Evolutionary conservation across 352 stramenopile genomes (phyloP), one percentile per base, ranked within the genome.

Genomic region (Phytophthora tubulina): DNA sequence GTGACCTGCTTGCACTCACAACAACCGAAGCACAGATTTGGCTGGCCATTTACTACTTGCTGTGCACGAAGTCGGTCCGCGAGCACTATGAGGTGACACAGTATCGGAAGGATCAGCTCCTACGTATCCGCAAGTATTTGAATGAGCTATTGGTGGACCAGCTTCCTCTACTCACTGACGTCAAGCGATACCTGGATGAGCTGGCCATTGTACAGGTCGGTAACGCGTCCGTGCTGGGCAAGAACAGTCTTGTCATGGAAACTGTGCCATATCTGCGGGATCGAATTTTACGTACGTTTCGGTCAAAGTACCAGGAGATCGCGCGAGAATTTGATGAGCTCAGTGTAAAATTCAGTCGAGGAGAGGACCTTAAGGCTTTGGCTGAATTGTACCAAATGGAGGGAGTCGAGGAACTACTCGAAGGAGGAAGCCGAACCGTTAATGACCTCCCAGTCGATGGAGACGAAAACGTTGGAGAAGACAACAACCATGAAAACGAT

Each of bases 101-200:
- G 58, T 99, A 96, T 63, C 90, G 97, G 46, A 99, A 98, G 60
- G 84, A 95, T 44, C 87, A 97, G 53, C 76, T 99, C 11, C 79
- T 99, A 31, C 88, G 96, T 53, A 76, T 98, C 21, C 90, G 97
- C 49, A 98, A 98, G 79, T 99, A 98, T 76, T 57, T 99, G 35
- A 98, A 98, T 64, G 92, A 98, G 33, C 54, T 98, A 7, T 71
- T 99, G 15, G 57, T 99, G 1, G 97, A 99, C 65, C 97, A 99
- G 67, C 73, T 99, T 7, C 97, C 97, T 21, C 73, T 99, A n/a
- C 88, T 99, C 10, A 68, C 81, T 7, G 95, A 98, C 48, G 84
- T 99, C 3, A 93, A 97, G 60, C 84, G 95, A 15, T 99, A 98
- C 74, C 85, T 99, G 65, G 97, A 99, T 70, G 97, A 99, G 72